Conservation (phyloP, 2,329 filamentous ascomycete species). For the Colletotrichum agaves region DNA sequence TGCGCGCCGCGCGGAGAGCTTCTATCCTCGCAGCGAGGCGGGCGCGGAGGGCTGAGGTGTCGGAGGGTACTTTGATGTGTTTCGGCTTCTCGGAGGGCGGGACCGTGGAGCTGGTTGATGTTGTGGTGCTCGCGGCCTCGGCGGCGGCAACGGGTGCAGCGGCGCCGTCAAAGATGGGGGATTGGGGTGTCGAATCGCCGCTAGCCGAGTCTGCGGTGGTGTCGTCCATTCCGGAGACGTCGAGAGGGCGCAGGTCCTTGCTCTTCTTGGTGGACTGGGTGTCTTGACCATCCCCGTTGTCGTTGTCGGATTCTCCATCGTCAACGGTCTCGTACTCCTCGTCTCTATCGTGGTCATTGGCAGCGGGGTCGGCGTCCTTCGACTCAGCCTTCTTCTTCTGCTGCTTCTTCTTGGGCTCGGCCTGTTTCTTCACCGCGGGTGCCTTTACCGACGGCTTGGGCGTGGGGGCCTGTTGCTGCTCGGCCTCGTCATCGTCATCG, state of each 20-base stretch:
- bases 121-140: conserved; percentile 67
- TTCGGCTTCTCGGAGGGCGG: conserved; percentile 71
- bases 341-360: conserved; percentile 34
- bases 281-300: conserved; percentile 39
- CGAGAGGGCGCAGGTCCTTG: conserved; percentile 41
- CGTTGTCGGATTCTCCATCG: too few relatives aligned
- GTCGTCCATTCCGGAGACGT: conserved; percentile 46
- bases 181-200: conserved; percentile 57
- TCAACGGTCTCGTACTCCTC: conserved; percentile 33
- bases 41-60: conserved; percentile 79
- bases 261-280: conserved; percentile 7
- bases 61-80: conserved; percentile 73
- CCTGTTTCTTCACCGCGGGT: conserved; percentile 51
- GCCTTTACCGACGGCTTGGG: conserved; percentile 55
- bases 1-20: conserved; percentile 83
- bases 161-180: conserved; percentile 70
- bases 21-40: conserved; percentile 87
- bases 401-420: conserved; percentile 51
- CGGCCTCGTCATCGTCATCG: conserved; percentile 26
- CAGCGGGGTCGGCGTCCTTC: conserved; percentile 32
- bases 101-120: conserved; percentile 75
- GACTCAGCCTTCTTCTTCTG: conserved; percentile 45
- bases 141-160: conserved; percentile 49
- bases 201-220: conserved; percentile 57
- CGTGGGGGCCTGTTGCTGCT: conserved; percentile 58